phyloP scores from a whole-genome alignment of 306 rosid species.

The Prunus dulcis region DNA sequence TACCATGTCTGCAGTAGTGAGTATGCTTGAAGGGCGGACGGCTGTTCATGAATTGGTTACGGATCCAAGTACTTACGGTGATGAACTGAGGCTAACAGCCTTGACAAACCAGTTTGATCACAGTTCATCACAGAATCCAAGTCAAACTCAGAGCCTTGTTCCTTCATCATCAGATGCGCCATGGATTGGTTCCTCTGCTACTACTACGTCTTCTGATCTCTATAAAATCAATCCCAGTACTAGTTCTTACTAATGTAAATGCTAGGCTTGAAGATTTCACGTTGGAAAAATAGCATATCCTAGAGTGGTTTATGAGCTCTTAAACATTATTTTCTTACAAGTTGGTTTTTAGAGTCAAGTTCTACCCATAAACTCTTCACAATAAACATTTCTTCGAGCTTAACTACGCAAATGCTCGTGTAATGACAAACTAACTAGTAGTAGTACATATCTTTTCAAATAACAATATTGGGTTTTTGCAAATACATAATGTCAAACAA shows the following conservation, averaged over 20 bases:
- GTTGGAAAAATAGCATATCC: no score
- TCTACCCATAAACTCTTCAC: no score
- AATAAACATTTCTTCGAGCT: no score
- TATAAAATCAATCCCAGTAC: slow-evolving; percentile 1
- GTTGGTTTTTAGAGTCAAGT: no score
- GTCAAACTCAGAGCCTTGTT: neutral
- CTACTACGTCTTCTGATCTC: slow-evolving; percentile 4
- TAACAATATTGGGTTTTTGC: no score
- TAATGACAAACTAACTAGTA: no score
- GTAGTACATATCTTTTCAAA: no score
- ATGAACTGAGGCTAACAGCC: neutral
- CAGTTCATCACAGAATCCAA: neutral
- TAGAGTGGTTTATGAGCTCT: no score
- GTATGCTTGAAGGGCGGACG: slow-evolving; percentile 10
- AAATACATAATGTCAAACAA: no score
- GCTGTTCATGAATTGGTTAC: neutral
- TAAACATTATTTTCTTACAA: no score
- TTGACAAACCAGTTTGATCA: slow-evolving; percentile 5
- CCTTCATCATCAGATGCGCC: neutral
- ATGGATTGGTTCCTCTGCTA: slow-evolving; percentile 6
- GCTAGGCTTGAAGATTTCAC: fast-evolving
- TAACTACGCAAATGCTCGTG: no score
- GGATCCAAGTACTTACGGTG: neutral
- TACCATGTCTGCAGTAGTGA: slow-evolving; percentile 16
- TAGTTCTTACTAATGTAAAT: no score